phyloP scores from a whole-genome alignment of 129 eudicot species.

The Cynara cardunculus region DNA sequence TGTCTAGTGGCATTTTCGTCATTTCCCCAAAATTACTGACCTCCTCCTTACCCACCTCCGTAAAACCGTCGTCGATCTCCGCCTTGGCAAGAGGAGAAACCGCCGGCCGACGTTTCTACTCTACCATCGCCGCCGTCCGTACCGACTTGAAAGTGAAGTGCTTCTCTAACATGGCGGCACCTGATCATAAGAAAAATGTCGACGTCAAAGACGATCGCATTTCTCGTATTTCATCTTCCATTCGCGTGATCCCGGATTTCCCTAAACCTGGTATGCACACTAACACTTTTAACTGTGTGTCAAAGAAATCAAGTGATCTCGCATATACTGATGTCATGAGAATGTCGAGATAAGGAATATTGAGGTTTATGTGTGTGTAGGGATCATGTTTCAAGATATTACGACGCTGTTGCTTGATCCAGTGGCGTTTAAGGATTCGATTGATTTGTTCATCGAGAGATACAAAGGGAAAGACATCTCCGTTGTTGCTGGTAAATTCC shows the following conservation, averaged over 20 bases:
- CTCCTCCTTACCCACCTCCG: slow-evolving; percentile 14
- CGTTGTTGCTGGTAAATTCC: slow-evolving; percentile 73
- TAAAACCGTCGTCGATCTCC: neutral
- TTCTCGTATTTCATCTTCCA: slow-evolving; percentile 53
- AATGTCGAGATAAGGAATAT: neutral
- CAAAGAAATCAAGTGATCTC: neutral
- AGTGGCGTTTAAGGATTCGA: slow-evolving; percentile 75
- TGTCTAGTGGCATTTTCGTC: slow-evolving; percentile 36
- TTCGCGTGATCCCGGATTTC: slow-evolving; percentile 83
- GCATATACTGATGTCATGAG: neutral
- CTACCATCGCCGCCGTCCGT: slow-evolving; percentile 6
- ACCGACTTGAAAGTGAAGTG: neutral
- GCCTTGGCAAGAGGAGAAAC: neutral
- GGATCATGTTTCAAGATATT: slow-evolving; percentile 90
- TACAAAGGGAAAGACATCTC: slow-evolving; percentile 61
- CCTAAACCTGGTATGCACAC: slow-evolving; percentile 60
- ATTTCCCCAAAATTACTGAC: slow-evolving; percentile 9
- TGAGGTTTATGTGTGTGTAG: slow-evolving; percentile 28
- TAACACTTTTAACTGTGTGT: neutral
- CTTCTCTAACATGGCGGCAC: slow-evolving; percentile 36
- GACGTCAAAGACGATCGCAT: slow-evolving; percentile 41
- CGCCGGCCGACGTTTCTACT: neutral
- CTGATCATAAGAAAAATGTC: slow-evolving; percentile 3
- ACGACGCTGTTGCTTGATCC: slow-evolving; percentile 88
- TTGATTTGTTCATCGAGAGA: slow-evolving; percentile 91